Evolutionary conservation across 257 asterid species (phyloP), one percentile per base, ranked within the genome.

Genomic region (Capsicum chinense): DNA sequence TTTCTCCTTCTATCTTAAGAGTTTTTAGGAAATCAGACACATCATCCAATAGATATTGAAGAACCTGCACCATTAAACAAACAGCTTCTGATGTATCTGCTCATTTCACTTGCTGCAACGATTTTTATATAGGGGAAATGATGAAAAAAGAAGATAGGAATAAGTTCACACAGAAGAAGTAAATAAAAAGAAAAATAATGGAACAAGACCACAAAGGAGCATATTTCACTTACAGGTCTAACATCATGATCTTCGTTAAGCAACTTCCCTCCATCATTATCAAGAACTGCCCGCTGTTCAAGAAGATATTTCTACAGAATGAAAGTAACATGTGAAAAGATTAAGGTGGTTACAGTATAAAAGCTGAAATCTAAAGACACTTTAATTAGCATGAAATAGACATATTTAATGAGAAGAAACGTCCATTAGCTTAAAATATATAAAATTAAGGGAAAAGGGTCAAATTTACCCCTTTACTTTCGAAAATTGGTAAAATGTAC

Each of bases 231-330:
- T 92, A 96, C 99, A 86, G 98, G 85, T 93, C 99, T 91, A 73
- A 94, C 82, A 88, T 96, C 99, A 85, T 92, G 92, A 86, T 96
- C 98, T 88, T 96, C 99, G 88, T 96, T 96, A 85, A 96, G 95
- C 87, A 93, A 89, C 90, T 93, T 96, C 84, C 98, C 92, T 85
- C 96, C 98, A 86, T 94, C 98, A 89, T 78, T 89, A 89, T 96
- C 97, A 86, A 89, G 87, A 85, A 96, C 97, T 81, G 99, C 99
- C 85, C 94, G 94, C 87, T 94, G 97, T 87, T 93, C 98, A 68
- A 96, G 97, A 88, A 96, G 99, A 90, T 92, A 94, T 86, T 92
- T 93, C 99, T 96, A 83, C 87, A 89, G 74, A 78, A 85, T 69
- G 80, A 84, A 80, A 78, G 73, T 70, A 13, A 58, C 37, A 78